Percentiles rank a stretch among this genome's conserved stretches.
These are phyloP conservation scores for Metroxylon sagu DNA, from an alignment of 176 grass and related monocot genomes.

Conservation along the genomic window DNA sequence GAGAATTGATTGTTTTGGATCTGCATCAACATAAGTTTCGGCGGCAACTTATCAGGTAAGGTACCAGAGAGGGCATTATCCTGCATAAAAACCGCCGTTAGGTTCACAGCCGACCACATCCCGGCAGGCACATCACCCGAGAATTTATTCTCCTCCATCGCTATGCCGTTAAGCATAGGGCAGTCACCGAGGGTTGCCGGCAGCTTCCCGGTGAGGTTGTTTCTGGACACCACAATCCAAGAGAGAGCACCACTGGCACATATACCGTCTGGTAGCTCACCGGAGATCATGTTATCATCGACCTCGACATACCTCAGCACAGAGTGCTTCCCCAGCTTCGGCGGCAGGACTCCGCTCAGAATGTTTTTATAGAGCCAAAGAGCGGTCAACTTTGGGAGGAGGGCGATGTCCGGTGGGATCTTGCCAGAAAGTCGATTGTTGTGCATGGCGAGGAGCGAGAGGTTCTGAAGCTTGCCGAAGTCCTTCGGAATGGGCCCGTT, in stretches of 20 bases:
- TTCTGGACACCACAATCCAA: slow-evolving; percentile 7
- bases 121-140: slow-evolving; percentile 17
- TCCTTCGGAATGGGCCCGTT: slow-evolving; percentile 20
- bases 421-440: slow-evolving; percentile 7
- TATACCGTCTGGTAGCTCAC: slow-evolving; percentile 12
- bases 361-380: slow-evolving; percentile 16
- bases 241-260: not conserved
- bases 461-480: slow-evolving; percentile 12
- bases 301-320: slow-evolving; percentile 4
- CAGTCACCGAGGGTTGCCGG: slow-evolving; percentile 18
- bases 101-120: slow-evolving; percentile 5
- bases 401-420: slow-evolving; percentile 9
- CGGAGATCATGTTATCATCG: slow-evolving; percentile 13
- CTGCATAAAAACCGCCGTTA: not conserved
- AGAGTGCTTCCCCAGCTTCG: slow-evolving; percentile 24
- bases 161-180: not conserved
- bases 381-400: slow-evolving; percentile 3
- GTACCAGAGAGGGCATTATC: slow-evolving; percentile 7
- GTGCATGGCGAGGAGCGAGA: slow-evolving; percentile 1
- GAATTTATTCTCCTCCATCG: slow-evolving; percentile 14
- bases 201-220: slow-evolving; percentile 15
- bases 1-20: too few relatives aligned
- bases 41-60: not conserved
- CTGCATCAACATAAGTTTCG: too few relatives aligned
- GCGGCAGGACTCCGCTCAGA: slow-evolving; percentile 13